Base-by-base conservation (phyloP, 352 stramenopile species). In the Phytophthora palmivora region DNA sequence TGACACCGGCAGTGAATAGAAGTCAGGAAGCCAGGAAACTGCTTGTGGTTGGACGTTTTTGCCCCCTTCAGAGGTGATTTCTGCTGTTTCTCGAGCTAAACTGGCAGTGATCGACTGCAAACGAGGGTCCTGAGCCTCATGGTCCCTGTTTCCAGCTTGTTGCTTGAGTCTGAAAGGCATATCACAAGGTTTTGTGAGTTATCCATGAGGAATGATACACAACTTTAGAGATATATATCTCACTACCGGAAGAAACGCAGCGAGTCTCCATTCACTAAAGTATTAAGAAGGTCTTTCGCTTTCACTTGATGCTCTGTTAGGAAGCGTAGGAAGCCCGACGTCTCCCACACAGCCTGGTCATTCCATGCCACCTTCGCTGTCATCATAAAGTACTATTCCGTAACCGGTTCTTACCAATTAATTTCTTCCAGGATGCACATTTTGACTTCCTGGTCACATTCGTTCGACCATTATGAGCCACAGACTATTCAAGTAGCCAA, bases 161-260 rank as follows among this genome's bases (percentile, higher is more conserved):
- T 72, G 41, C n/a, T 79, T 79, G 6, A 79, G 67, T 56, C 71
- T 79, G 33, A 16, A 58, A 41, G 22, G 2, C 8, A 10, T 15
- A 46, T 16, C 36, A 19, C 19, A 24, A 7, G 18, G n/a, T 50
- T 58, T 22, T 33, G 34, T 57, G 26, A 32, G 5, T 28, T 45
- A 49, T 22, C 22, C 9, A 19, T 8, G 12, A n/a, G 30, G 34
- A 63, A 63, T 64, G 63, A 67, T 30, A 72, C 57, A 63, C 47
- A 59, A 59, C n/a, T 64, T 58, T 24, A 37, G 12, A 8, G 6
- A 6, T 0, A 8, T 21, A 10, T 57, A 44, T 45, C 5, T 38
- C 38, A 45, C 38, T 63, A 90, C 84, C 84, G 70, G 55, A 93
- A 88, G 54, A 87, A 93, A 50, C 84, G 79, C 34, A 65, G 65